Evolutionary conservation across 2,329 filamentous ascomycete genomes (phyloP).

Genomic region (Beauveria sp.): DNA sequence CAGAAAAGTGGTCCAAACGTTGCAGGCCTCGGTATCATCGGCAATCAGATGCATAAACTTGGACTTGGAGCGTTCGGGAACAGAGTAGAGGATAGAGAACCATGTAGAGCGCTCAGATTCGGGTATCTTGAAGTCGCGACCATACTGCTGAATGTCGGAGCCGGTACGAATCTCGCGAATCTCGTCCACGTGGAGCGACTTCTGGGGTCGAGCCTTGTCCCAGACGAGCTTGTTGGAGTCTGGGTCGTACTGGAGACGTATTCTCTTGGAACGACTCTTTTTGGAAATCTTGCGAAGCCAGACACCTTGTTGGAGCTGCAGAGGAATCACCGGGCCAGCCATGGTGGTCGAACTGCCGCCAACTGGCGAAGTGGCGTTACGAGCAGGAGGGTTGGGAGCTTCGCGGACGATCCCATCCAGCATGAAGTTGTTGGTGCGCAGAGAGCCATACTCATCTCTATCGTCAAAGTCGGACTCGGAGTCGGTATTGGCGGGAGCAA

Average conservation of each 20-base stretch:
- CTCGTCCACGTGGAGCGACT: conserved; percentile 89
- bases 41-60: conserved; percentile 88
- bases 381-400: conserved; percentile 36
- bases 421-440: conserved; percentile 30
- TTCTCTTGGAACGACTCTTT: conserved; percentile 65
- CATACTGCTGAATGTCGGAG: conserved; percentile 78
- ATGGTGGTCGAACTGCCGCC: conserved; percentile 34
- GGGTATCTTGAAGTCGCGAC: conserved; percentile 69
- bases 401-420: conserved; percentile 38
- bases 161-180: conserved; percentile 85
- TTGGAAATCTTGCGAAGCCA: conserved; percentile 76
- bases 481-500: conserved; percentile 33
- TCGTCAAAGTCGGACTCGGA: conserved; percentile 53
- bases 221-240: conserved; percentile 82
- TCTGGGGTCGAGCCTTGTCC: conserved; percentile 71
- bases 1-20: conserved; percentile 76
- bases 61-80: conserved; percentile 69
- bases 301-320: conserved; percentile 70
- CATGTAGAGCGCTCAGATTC: conserved; percentile 63
- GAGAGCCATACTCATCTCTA: conserved; percentile 32
- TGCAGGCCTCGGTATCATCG: conserved; percentile 61
- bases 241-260: conserved; percentile 66
- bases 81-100: conserved; percentile 84
- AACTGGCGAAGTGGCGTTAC: conserved; percentile 35
- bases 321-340: conserved; percentile 67